Evolutionary conservation across 192 early-diverging fungal species (phyloP), one percentile per base, ranked within the genome.

Genomic region (Podila epigama): DNA sequence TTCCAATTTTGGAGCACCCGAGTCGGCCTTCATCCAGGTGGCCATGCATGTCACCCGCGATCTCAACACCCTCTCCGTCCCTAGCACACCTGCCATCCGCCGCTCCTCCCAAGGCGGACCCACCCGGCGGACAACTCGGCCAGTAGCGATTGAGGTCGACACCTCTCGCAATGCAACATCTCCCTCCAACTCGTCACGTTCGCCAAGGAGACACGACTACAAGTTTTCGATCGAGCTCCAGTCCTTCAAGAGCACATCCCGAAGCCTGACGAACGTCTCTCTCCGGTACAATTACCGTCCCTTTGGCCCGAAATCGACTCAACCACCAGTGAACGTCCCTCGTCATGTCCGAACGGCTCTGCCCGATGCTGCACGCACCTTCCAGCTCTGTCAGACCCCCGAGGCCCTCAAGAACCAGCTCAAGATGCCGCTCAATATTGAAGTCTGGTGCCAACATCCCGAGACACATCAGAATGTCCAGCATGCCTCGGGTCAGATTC

Each of bases 31-130:
- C 35, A 39, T 77, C 29, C 73, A 77, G 56, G 66, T 77, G 7
- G 52, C 66, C 50, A 77, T 77, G 73, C 73, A 77, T 37, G 73
- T 77, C 58, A 77, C 73, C 4, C 65, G 73, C 11, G 73, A 77
- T 36, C 54, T 77, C 60, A 77, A 77, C 34, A 77, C 73, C 9
- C 48, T 77, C 3, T 66, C 73, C 0, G 58, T 66, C 11, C 73
- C 73, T n/a, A 68, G 58, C 48, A 77, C 73, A 4, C 73, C 73
- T 7, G 73, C 73, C 18, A 77, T 77, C 54, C 73, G 73, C 39
- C 73, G 73, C 20, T 68, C 73, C 9, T 77, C 73, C n/a, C 73
- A 77, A 60, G 65, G 6, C 5, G 39, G 59, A 8, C n/a, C 66
- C 37, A 20, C 65, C 28, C 54, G 60, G 31, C 60, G 73, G 13